These are phyloP conservation scores for Mangifera indica DNA, from an alignment of 345 rosid genomes.

Conservation along the genomic window DNA sequence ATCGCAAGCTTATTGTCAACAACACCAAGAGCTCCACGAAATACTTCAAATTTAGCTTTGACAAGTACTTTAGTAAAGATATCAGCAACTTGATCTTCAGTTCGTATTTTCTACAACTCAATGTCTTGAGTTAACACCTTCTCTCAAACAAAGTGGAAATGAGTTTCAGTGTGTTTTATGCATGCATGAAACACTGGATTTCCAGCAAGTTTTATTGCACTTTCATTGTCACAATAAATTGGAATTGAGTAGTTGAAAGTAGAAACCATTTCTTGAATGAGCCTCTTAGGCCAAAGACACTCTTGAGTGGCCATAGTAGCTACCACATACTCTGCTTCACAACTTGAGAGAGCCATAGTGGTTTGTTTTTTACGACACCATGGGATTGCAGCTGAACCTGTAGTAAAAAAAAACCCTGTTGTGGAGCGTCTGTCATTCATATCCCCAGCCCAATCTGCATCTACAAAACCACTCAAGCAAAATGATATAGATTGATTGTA, in stretches of 20 bases:
- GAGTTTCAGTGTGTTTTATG: not conserved
- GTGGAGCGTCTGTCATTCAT: not conserved
- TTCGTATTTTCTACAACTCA: not conserved
- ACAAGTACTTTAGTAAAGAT: too few relatives aligned
- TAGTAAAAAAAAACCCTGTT: not conserved
- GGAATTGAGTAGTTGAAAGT: not conserved
- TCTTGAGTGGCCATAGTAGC: constrained; percentile 14
- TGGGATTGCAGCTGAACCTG: not conserved
- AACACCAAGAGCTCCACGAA: too few relatives aligned
- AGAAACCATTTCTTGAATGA: not conserved
- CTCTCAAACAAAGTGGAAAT: not conserved
- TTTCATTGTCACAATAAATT: constrained; percentile 6
- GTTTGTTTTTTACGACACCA: constrained; percentile 11
- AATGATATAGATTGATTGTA: too few relatives aligned
- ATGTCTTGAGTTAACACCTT: constrained; percentile 1
- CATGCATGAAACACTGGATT: constrained; percentile 8
- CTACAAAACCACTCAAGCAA: too few relatives aligned
- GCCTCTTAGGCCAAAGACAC: constrained; percentile 6
- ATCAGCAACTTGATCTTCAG: too few relatives aligned
- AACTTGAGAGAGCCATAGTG: not conserved
- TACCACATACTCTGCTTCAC: constrained; percentile 9
- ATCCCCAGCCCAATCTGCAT: too few relatives aligned
- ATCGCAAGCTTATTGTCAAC: too few relatives aligned
- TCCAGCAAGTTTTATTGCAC: constrained; percentile 12
- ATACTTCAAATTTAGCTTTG: too few relatives aligned